Evolutionary conservation across 1,139 yeast species (phyloP).

Genomic region (Hansenula sp.): DNA sequence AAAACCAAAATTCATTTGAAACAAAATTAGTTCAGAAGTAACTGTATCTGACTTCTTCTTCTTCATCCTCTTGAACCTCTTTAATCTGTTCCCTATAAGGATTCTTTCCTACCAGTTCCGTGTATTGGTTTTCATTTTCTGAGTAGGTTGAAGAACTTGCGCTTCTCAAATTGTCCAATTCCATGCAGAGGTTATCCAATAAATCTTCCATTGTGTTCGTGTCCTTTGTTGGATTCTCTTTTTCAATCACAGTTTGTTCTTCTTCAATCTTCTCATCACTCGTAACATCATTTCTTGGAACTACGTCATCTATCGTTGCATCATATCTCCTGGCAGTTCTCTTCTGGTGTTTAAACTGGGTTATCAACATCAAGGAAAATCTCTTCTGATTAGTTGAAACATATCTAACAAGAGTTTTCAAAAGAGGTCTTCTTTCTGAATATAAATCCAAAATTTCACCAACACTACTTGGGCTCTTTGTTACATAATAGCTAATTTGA

Average conservation of each 20-base stretch:
- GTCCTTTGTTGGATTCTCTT: no score
- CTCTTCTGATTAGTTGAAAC: not conserved
- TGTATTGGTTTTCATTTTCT: not conserved
- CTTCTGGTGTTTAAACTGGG: not conserved
- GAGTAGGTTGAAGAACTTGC: not conserved
- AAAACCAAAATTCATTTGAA: no score
- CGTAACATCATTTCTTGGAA: not conserved
- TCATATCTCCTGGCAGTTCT: not conserved
- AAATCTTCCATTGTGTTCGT: not conserved
- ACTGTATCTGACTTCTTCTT: not conserved
- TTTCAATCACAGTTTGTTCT: not conserved
- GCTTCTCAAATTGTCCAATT: not conserved
- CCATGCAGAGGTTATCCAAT: not conserved
- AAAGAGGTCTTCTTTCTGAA: not conserved
- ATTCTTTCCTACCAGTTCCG: not conserved
- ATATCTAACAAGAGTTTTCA: not conserved
- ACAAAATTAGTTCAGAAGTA: no score
- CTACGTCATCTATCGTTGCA: constrained; percentile 1
- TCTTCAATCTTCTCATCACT: not conserved
- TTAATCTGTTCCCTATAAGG: not conserved
- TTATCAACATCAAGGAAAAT: not conserved
- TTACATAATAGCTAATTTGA: not conserved
- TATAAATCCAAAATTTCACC: not conserved
- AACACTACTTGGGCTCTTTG: not conserved
- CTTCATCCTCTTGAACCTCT: not conserved